Evolutionary conservation across 2,329 filamentous ascomycete species (phyloP).

Genomic region (Colletotrichum filicis): DNA sequence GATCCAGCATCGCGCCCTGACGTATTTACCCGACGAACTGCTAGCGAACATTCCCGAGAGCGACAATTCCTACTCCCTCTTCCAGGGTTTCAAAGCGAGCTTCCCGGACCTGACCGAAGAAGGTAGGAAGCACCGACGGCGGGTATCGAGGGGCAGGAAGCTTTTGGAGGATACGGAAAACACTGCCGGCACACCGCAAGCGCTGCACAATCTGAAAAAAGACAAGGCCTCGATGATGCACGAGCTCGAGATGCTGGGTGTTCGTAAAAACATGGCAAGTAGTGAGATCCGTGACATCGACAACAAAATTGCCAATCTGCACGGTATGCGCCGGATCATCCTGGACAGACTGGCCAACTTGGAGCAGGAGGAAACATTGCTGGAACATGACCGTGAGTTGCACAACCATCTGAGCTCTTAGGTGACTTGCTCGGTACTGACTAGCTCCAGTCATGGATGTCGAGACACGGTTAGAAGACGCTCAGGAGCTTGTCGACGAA

Average conservation of each 20-base stretch:
- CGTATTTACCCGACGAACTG: constrained; percentile 90
- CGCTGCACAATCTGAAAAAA: constrained; percentile 79
- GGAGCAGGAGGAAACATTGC: constrained; percentile 88
- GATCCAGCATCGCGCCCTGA: constrained; percentile 92
- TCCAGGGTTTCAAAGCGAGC: constrained; percentile 95
- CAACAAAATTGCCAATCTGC: constrained; percentile 93
- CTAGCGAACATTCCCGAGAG: constrained; percentile 89
- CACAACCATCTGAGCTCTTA: background rate
- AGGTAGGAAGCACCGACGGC: constrained; percentile 76
- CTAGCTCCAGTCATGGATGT: constrained; percentile 67
- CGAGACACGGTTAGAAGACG: constrained; percentile 70
- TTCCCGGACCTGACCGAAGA: constrained; percentile 79
- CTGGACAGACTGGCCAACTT: constrained; percentile 85
- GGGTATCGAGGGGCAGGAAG: constrained; percentile 80
- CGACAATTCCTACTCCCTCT: constrained; percentile 88
- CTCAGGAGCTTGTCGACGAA: constrained; percentile 68
- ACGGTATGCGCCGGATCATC: constrained; percentile 92
- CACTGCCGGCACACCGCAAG: constrained; percentile 67
- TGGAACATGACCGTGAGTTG: constrained; percentile 86
- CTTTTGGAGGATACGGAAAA: constrained; percentile 74
- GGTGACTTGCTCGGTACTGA: constrained; percentile 42
- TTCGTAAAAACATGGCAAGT: constrained; percentile 97
- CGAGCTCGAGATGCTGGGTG: constrained; percentile 87
- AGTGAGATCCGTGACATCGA: constrained; percentile 97
- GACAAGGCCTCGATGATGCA: constrained; percentile 85